Evolutionary conservation across 495 filamentous ascomycete genomes (phyloP).

Genomic region (Entonaema liquescens): DNA sequence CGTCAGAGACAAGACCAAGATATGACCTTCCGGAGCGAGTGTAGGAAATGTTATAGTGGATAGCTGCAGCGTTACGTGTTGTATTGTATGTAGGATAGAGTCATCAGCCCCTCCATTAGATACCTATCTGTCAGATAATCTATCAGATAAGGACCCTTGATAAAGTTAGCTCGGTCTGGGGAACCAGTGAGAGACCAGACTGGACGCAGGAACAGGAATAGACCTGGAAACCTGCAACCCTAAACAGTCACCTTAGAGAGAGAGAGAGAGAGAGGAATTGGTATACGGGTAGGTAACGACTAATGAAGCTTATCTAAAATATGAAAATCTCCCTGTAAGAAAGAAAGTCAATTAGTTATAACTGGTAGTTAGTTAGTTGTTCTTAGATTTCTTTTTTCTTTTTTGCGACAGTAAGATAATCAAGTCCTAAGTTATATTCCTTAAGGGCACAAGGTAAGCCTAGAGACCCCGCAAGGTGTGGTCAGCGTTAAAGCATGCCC

Average conservation of each 20-base stretch:
- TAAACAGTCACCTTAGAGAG: background rate
- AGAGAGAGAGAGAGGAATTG: background rate
- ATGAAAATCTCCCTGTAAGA: background rate
- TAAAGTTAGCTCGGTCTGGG: conserved; percentile 3
- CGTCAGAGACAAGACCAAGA: conserved; percentile 8
- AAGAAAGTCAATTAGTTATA: too few relatives aligned
- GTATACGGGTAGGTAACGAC: background rate
- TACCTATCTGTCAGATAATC: background rate
- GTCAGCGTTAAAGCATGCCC: conserved; percentile 7
- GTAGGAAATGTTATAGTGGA: background rate
- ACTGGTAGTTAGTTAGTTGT: too few relatives aligned
- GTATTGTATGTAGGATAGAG: conserved; percentile 9
- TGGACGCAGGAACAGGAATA: conserved; percentile 15
- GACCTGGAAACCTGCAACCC: background rate
- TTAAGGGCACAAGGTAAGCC: background rate
- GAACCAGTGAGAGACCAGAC: conserved; percentile 18
- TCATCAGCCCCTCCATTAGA: conserved; percentile 21
- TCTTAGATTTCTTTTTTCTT: background rate
- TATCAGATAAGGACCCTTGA: conserved; percentile 21
- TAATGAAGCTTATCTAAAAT: background rate
- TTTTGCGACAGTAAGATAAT: background rate
- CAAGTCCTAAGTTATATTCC: background rate
- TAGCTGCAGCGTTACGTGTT: background rate
- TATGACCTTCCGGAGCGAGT: conserved; percentile 33
- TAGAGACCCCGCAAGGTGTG: background rate